Conservation (phyloP, 805 yeast genomes). For the Metschnikowia cubensis region DNA sequence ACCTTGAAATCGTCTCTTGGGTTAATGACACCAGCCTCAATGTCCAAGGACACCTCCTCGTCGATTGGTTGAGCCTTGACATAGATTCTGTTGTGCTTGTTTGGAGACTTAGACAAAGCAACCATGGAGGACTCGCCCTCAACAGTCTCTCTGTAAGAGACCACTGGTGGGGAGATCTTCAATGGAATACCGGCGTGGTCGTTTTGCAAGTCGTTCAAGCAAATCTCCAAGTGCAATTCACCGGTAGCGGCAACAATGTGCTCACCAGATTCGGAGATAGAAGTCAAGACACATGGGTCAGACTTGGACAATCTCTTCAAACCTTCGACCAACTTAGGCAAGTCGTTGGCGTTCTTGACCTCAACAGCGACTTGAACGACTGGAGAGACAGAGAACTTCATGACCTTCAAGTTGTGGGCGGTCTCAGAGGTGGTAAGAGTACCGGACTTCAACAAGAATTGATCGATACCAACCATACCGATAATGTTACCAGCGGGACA, state of each 20-base stretch:
- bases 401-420: constrained; percentile 99
- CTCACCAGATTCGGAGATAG: constrained; percentile 94
- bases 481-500: constrained; percentile 99
- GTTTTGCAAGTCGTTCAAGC: constrained; percentile 91
- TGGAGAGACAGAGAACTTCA: constrained; percentile 99
- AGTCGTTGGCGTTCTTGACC: constrained; percentile 98
- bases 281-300: constrained; percentile 94
- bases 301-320: constrained; percentile 99
- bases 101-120: constrained; percentile 98
- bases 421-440: constrained; percentile 96
- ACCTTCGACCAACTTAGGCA: constrained; percentile 99
- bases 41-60: constrained; percentile 89
- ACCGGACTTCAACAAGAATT: constrained; percentile 99
- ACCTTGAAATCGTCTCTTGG: constrained; percentile 98
- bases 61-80: constrained; percentile 94
- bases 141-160: constrained; percentile 98
- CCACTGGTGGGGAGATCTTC: constrained; percentile 96
- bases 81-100: constrained; percentile 99
- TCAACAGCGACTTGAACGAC: constrained; percentile 99
- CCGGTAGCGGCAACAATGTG: constrained; percentile 99
- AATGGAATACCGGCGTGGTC: constrained; percentile 99
- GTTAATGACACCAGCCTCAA: constrained; percentile 86
- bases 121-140: constrained; percentile 88
- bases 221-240: constrained; percentile 98
- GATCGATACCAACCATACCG: constrained; percentile 99